These are phyloP conservation scores for Spizellomyces punctatus DNA, from an alignment of 192 early-diverging fungal species.

Conservation along the genomic window DNA sequence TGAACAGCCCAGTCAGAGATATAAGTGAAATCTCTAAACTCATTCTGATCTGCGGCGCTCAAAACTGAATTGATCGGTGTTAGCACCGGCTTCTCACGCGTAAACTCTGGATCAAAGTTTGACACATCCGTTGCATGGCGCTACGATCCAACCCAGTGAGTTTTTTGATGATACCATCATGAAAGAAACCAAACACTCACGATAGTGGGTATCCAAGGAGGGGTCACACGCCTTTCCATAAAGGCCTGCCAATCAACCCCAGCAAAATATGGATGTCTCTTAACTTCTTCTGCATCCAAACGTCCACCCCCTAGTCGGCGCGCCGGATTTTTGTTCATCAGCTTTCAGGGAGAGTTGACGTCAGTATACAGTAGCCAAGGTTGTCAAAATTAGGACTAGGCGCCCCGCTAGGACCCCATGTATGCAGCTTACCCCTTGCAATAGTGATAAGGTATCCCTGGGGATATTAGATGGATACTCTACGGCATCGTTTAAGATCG, in stretches of 20 bases:
- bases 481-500: constrained; percentile 93
- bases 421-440: constrained; percentile 67
- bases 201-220: constrained; percentile 89
- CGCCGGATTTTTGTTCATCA: constrained; percentile 87
- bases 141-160: constrained; percentile 24
- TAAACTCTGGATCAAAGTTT: constrained; percentile 99
- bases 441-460: constrained; percentile 84
- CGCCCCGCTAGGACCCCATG: neutral
- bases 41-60: constrained; percentile 74
- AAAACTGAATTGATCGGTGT: constrained; percentile 88
- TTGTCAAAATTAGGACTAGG: neutral
- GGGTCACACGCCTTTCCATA: constrained; percentile 79
- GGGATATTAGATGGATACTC: constrained; percentile 94
- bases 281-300: constrained; percentile 92
- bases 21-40: constrained; percentile 92
- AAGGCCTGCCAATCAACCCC: constrained; percentile 95
- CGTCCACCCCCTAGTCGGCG: constrained; percentile 85
- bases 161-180: constrained; percentile 7
- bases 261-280: constrained; percentile 92
- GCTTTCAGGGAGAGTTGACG: constrained; percentile 36
- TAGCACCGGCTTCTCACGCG: constrained; percentile 83
- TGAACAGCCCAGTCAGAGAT: constrained; percentile 80
- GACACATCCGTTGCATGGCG: constrained; percentile 79
- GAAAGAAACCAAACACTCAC: constrained; percentile 46
- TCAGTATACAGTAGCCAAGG: constrained; percentile 6